phyloP scores from a whole-genome alignment of 805 yeast genomes.

The Yamadazyma olivae region DNA sequence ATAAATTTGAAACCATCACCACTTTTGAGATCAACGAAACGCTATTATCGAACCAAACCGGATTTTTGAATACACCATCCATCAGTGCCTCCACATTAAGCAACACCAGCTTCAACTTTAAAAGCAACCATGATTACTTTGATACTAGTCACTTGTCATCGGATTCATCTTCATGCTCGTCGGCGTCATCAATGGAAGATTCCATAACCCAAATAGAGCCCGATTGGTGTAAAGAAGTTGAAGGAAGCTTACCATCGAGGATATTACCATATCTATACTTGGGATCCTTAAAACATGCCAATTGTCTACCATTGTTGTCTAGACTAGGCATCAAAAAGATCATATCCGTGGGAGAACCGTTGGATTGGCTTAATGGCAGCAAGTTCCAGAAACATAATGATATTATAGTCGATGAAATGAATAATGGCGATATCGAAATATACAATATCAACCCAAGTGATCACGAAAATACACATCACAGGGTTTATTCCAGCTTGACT shows the following conservation, averaged over 20 bases:
- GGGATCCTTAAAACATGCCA: constrained; percentile 84
- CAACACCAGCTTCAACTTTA: neutral
- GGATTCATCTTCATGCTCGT: constrained; percentile 1
- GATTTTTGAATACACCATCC: neutral
- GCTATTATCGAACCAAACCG: constrained; percentile 15
- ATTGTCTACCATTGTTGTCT: constrained; percentile 57
- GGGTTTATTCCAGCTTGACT: constrained; percentile 3
- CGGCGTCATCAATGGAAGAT: neutral
- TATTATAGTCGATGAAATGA: constrained; percentile 19
- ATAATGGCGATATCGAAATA: constrained; percentile 30
- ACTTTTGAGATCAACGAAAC: constrained; percentile 32
- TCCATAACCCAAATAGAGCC: neutral
- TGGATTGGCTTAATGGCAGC: constrained; percentile 55
- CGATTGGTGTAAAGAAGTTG: constrained; percentile 40
- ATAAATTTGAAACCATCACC: constrained; percentile 25
- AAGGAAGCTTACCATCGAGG: constrained; percentile 79
- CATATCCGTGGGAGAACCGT: constrained; percentile 81
- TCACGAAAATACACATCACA: neutral
- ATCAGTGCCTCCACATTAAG: neutral
- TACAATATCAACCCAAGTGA: constrained; percentile 21
- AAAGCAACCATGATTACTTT: neutral
- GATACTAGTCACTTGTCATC: neutral
- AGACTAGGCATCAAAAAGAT: constrained; percentile 69
- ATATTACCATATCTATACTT: constrained; percentile 80
- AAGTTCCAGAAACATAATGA: constrained; percentile 25